Base-by-base conservation (phyloP, 768 basidiomycete genomes). In the Xerocomus brunneocitrinus region DNA sequence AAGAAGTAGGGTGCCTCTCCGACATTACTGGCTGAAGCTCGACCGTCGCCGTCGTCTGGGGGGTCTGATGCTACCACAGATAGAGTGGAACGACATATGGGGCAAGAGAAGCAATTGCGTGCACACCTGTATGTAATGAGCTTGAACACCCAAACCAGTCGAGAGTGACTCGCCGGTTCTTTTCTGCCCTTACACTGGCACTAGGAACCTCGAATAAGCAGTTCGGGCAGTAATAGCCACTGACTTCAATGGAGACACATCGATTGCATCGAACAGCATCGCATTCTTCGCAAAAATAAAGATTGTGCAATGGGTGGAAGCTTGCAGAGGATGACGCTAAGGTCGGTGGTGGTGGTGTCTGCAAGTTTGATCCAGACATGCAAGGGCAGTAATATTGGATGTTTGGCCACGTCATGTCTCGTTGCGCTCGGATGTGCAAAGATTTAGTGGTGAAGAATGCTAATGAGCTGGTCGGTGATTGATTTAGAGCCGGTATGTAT, bases 231-330 rank as follows among this genome's bases (percentile, higher is more conserved):
- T 92, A 98, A 69, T 98, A 99, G 40, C 91, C 91, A 67, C 91
- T 90, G 67, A 98, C 89, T 81, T 99, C 97, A 41, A 92, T 76
- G 8, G 85, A 80, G 2, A 95, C 91, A 62, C 97, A 99, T 58
- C 85, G 81, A 67, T 97, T 90, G 66, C 97, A 99, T 52, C 94
- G 78, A 41, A 99, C 81, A 2, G 90, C 87, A 70, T 98, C 95
- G 70, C 97, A 99, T 79, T 98, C 95, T 71, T 98, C 95, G 70
- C 97, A 99, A 69, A 98, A 98, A 71, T 92, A 97, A 8, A 99
- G 82, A 28, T 79, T 80, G 62, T 91, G 81, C 2, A 98, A 79
- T 6, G 87, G 80, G 61, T 95, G 91, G 66, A 94, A 91, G 60
- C 82, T 85, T 62, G 84, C 80, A 0, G 85, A 82, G 0, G 93